Evolutionary conservation across 2,329 filamentous ascomycete species (phyloP).

Genomic region (Sclerotiophoma versabilis): DNA sequence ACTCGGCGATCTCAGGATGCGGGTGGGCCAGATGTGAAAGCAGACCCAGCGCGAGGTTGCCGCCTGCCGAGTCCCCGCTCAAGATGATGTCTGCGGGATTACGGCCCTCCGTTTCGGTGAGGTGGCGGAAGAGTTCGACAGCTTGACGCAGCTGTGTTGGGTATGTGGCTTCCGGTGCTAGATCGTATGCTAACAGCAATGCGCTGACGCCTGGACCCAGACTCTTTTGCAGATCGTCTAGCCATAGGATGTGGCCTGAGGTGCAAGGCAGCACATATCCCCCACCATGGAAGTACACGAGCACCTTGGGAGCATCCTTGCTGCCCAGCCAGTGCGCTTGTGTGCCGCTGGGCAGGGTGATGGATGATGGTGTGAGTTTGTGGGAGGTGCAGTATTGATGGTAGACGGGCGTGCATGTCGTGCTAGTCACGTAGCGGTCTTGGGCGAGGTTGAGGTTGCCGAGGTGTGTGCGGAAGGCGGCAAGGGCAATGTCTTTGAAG

Average conservation of each 20-base stretch:
- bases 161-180: conserved; percentile 58
- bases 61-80: conserved; percentile 62
- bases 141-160: conserved; percentile 59
- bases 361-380: conserved; percentile 48
- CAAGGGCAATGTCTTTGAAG: conserved; percentile 46
- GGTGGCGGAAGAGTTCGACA: conserved; percentile 52
- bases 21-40: conserved; percentile 64
- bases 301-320: conserved; percentile 47
- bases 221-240: conserved; percentile 53
- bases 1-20: conserved; percentile 58
- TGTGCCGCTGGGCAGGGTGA: conserved; percentile 51
- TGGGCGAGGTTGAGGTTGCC: conserved; percentile 38
- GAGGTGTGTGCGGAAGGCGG: conserved; percentile 41
- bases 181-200: conserved; percentile 65
- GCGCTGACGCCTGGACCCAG: conserved; percentile 58
- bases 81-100: conserved; percentile 54
- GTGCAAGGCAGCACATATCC: conserved; percentile 61
- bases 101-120: conserved; percentile 49
- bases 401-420: conserved; percentile 41
- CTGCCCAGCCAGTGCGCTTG: conserved; percentile 58
- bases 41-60: conserved; percentile 56
- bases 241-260: conserved; percentile 59
- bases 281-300: conserved; percentile 61
- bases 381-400: conserved; percentile 44
- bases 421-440: conserved; percentile 43